Evolutionary conservation across 345 rosid genomes (phyloP).

Genomic region (Noccaea bulbosa): DNA sequence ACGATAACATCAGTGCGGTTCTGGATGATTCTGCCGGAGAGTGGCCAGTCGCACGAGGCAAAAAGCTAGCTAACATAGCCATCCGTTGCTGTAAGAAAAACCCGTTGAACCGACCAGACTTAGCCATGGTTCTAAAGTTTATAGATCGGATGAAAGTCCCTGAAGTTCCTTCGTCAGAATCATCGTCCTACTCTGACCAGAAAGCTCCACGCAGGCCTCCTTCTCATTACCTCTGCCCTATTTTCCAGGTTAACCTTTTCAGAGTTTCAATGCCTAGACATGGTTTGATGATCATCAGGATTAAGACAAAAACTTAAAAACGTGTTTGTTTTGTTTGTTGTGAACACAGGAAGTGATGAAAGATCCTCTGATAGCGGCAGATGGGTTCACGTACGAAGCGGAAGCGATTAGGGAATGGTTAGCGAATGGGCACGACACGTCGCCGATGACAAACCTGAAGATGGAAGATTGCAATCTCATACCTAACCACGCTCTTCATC

Average conservation of each 20-base stretch:
- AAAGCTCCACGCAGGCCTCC: slow-evolving; percentile 62
- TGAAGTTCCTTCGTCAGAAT: slow-evolving; percentile 36
- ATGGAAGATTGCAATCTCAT: slow-evolving; percentile 69
- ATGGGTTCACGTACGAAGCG: slow-evolving; percentile 89
- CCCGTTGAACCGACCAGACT: slow-evolving; percentile 58
- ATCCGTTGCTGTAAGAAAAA: slow-evolving; percentile 67
- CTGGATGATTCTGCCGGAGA: slow-evolving; percentile 78
- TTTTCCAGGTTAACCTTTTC: slow-evolving; percentile 79
- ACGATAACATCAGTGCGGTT: slow-evolving; percentile 56
- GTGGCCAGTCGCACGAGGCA: slow-evolving; percentile 67
- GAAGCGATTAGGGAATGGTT: slow-evolving; percentile 91
- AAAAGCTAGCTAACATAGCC: slow-evolving; percentile 64
- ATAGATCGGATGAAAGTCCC: slow-evolving; percentile 58
- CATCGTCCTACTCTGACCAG: slow-evolving; percentile 38
- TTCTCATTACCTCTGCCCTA: slow-evolving; percentile 88
- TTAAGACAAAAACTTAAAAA: not conserved
- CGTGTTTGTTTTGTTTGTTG: slow-evolving; percentile 5
- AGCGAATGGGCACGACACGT: slow-evolving; percentile 73
- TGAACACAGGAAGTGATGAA: slow-evolving; percentile 51
- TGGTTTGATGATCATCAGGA: not conserved
- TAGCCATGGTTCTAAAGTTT: slow-evolving; percentile 57
- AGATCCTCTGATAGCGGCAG: slow-evolving; percentile 89
- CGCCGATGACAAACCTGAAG: slow-evolving; percentile 91
- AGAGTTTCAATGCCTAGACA: not conserved
- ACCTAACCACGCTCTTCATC: slow-evolving; percentile 82